Base-by-base conservation (phyloP, 2,329 filamentous ascomycete species). In the Ophiostoma ulmi region DNA sequence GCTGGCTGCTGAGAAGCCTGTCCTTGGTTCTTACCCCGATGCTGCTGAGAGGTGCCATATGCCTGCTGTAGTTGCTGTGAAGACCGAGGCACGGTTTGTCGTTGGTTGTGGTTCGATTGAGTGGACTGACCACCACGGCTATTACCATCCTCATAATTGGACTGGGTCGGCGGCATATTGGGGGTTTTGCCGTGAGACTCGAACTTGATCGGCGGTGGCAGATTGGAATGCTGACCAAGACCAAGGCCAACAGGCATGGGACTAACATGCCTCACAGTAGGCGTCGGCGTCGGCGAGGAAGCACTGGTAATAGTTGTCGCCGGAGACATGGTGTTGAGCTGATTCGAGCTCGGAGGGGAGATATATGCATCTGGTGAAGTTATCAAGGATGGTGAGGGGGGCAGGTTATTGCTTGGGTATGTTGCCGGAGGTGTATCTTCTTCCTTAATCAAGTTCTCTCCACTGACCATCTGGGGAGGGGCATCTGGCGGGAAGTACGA, bases 401-500 rank as follows among this genome's bases (percentile, higher is more conserved):
- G 41, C 10, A 72, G 22, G 6, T 55, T 6, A 22, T 55, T 70
- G 38, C 38, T 39, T 2, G 70, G 35, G 1, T 52, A 7, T 1
- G 70, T 35, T 5, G 78, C 77, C 31, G 80, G 76, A 2, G 79
- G 77, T 8, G 78, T 77, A 22, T 77, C 73, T 61, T 82, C 80
- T 20, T 82, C 80, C 4, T 77, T 58, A 26, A 72, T 69, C 20
- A 72, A 41, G 22, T 67, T 71, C 3, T 75, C 75, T 17, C 68
- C 70, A 5, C 38, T 61, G 52, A 68, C 72, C 22, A 74, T 74
- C 1, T 74, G 76, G 13, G 76, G 74, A 2, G 78, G 73, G 3
- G 80, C 79, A 26, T 80, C 78, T 22, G 88, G 88, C 11, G 88
- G 87, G 73, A 89, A 89, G 74, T 89, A 88, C 20, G 87, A 89